Conservation (phyloP, 192 early-diverging fungal species). For the Obelidium mucronatum region DNA sequence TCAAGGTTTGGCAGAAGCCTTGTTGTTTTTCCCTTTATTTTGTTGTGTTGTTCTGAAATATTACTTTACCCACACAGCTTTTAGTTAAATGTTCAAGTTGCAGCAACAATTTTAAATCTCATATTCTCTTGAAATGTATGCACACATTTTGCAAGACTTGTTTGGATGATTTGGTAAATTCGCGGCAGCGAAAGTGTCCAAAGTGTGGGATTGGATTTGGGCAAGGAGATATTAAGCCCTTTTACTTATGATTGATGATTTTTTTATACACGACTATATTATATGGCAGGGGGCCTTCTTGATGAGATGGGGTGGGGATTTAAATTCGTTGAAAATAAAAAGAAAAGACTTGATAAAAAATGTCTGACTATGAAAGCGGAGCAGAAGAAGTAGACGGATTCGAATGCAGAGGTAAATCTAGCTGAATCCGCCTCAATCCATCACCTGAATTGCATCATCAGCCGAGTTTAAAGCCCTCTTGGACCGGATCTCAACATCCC, state of each 20-base stretch:
- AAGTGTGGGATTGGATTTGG: constrained; percentile 85
- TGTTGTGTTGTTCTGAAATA: neutral
- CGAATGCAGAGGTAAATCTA: constrained; percentile 11
- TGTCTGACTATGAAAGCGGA: too few species aligned
- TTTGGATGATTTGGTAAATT: constrained; percentile 83
- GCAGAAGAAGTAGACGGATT: constrained; percentile 17
- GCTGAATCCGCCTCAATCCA: neutral
- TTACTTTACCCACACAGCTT: constrained; percentile 53
- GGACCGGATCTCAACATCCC: constrained; percentile 51
- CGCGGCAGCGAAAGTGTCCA: constrained; percentile 93
- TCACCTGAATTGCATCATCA: neutral
- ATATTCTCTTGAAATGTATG: constrained; percentile 87
- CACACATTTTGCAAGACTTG: constrained; percentile 96
- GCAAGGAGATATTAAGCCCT: constrained; percentile 16
- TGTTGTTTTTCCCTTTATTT: neutral
- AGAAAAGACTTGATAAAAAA: too few species aligned
- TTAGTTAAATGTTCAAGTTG: constrained; percentile 92
- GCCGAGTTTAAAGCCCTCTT: constrained; percentile 57
- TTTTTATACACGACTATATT: neutral
- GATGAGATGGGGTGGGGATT: too few species aligned
- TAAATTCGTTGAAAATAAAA: too few species aligned
- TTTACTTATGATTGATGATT: constrained; percentile 8
- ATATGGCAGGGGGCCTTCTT: too few species aligned
- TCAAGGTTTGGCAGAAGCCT: constrained; percentile 54
- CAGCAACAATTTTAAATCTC: constrained; percentile 83